Conservation (phyloP, 106 monocot species). For the Apostasia ramifera region DNA sequence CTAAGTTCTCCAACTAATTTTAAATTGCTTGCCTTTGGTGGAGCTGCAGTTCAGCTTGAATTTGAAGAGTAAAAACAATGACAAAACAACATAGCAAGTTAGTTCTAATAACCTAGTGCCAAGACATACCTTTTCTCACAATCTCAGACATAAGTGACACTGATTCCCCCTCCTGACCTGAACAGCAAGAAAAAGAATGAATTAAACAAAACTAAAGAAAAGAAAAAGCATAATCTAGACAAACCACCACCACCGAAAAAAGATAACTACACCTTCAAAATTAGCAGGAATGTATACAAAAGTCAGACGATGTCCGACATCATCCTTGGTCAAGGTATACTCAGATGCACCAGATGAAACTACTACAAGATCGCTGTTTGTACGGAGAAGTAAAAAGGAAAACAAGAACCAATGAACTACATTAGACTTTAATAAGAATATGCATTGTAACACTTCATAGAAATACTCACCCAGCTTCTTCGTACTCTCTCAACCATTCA, state of each 20-base stretch:
- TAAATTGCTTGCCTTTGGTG: constrained; percentile 72
- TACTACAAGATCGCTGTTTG: constrained; percentile 46
- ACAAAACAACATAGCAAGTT: background rate
- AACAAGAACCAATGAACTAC: constrained; percentile 6
- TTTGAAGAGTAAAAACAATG: background rate
- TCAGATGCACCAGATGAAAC: constrained; percentile 58
- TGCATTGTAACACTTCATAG: too few species aligned
- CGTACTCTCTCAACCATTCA: constrained; percentile 72
- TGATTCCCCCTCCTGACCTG: constrained; percentile 84
- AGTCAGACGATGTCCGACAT: constrained; percentile 60
- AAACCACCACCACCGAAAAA: background rate
- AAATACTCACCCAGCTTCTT: constrained; percentile 60
- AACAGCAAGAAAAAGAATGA: constrained; percentile 1
- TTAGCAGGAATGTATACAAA: constrained; percentile 83
- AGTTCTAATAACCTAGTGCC: background rate
- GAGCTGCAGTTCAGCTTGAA: constrained; percentile 36
- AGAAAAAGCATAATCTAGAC: background rate
- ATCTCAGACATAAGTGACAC: constrained; percentile 51
- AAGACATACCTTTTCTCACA: constrained; percentile 65
- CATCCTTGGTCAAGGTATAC: constrained; percentile 74
- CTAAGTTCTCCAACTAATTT: constrained; percentile 78
- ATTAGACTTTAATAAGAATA: background rate
- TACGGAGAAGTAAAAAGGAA: constrained; percentile 1
- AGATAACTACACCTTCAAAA: constrained; percentile 56
- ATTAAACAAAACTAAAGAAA: constrained; percentile 5